phyloP scores from a whole-genome alignment of 179 eudicot species.

The Amaranthus tricolor region DNA sequence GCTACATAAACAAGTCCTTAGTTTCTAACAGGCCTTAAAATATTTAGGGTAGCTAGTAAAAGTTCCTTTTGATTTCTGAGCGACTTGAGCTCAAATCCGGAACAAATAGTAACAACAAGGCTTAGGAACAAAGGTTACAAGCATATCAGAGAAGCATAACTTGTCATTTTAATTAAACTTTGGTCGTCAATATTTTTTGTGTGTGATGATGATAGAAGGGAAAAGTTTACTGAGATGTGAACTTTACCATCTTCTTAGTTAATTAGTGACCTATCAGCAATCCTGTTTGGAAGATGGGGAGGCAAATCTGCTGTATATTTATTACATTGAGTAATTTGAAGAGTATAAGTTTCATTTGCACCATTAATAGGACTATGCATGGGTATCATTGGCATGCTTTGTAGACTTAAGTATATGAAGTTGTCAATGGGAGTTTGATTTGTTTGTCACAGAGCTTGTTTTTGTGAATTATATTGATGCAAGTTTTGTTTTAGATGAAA shows the following conservation, averaged over 20 bases:
- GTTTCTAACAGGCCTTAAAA: no score
- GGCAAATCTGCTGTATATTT: neutral
- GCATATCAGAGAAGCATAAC: no score
- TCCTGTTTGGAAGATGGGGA: neutral
- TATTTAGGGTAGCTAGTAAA: no score
- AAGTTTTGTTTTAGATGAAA: neutral
- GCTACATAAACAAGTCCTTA: no score
- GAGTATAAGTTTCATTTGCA: neutral
- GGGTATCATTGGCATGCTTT: neutral
- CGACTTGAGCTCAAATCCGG: no score
- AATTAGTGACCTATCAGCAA: neutral
- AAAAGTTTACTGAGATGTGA: neutral
- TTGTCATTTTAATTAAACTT: no score
- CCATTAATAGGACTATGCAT: neutral
- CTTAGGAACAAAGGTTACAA: no score
- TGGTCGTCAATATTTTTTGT: no score
- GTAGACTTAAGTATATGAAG: neutral
- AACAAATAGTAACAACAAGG: no score
- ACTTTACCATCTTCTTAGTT: neutral
- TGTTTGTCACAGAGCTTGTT: neutral
- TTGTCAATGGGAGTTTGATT: neutral
- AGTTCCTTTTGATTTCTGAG: no score
- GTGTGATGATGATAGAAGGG: neutral
- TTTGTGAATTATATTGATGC: neutral
- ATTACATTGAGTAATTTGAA: neutral